These are phyloP conservation scores for Colletotrichum aenigma DNA, from an alignment of 2,329 filamentous ascomycete species.

Conservation along the genomic window DNA sequence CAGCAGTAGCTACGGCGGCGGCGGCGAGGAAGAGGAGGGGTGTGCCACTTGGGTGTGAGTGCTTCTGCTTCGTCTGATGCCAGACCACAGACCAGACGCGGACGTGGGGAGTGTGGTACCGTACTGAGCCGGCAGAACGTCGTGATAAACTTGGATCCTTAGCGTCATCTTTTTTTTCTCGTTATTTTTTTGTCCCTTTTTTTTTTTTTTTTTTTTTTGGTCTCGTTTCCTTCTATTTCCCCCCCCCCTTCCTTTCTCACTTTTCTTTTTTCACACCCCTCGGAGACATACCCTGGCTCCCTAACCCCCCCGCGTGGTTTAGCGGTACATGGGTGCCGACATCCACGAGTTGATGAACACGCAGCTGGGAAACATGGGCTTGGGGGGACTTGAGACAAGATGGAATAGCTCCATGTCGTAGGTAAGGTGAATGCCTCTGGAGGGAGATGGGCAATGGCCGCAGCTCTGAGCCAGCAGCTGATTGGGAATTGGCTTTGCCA, in stretches of 20 bases:
- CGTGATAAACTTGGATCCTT: constrained; percentile 19
- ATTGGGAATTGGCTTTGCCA: constrained; percentile 8
- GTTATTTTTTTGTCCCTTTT: background rate
- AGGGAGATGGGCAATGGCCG: constrained; percentile 15
- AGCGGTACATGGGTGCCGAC: constrained; percentile 14
- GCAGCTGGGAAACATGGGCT: constrained; percentile 14
- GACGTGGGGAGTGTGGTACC: constrained; percentile 17
- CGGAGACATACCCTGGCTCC: background rate
- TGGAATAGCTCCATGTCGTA: constrained; percentile 5
- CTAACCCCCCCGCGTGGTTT: constrained; percentile 14
- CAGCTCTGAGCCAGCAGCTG: background rate
- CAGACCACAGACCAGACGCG: constrained; percentile 11
- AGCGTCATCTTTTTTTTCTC: constrained; percentile 11
- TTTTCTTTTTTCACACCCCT: background rate
- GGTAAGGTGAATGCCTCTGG: constrained; percentile 9
- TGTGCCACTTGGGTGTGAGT: constrained; percentile 23
- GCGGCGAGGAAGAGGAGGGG: constrained; percentile 17
- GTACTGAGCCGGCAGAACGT: constrained; percentile 14
- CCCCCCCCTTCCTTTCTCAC: background rate
- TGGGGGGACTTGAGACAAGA: constrained; percentile 13
- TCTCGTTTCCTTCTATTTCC: background rate
- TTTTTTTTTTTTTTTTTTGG: too few species aligned
- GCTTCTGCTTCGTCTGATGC: constrained; percentile 20
- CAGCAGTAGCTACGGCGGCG: background rate
- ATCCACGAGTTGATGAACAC: constrained; percentile 12